A percentile compares a stretch with the other conserved stretches of the same genome.
Evolutionary conservation across 1,139 yeast species (phyloP).

Genomic region (Pichia sp.): DNA sequence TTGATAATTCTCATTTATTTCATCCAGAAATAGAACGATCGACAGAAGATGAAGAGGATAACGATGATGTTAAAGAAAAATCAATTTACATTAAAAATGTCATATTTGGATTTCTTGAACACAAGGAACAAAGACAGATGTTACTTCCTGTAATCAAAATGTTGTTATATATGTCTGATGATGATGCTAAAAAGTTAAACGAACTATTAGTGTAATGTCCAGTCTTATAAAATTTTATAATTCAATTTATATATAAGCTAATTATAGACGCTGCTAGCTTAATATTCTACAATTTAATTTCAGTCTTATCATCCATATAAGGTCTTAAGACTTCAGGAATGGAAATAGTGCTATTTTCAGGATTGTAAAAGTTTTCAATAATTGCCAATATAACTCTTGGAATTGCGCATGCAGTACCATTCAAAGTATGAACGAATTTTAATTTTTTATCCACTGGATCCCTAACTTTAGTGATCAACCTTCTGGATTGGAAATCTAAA

Average conservation of each 20-base stretch:
- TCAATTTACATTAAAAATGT: slow-evolving; percentile 84
- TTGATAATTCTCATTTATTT: not conserved
- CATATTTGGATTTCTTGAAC: slow-evolving; percentile 80
- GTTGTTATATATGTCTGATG: slow-evolving; percentile 57
- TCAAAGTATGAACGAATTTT: slow-evolving; percentile 71
- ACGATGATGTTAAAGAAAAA: slow-evolving; percentile 36
- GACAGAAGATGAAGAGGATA: slow-evolving; percentile 2
- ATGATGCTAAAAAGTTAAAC: slow-evolving; percentile 67
- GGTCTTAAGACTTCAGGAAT: slow-evolving; percentile 67
- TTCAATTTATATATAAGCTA: not conserved
- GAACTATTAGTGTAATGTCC: slow-evolving; percentile 44
- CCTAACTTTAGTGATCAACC: slow-evolving; percentile 62
- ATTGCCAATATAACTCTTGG: slow-evolving; percentile 89
- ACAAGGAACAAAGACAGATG: slow-evolving; percentile 81
- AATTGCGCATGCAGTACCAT: slow-evolving; percentile 95
- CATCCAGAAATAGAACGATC: slow-evolving; percentile 1
- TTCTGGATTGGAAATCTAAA: slow-evolving; percentile 82
- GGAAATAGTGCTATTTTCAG: slow-evolving; percentile 42
- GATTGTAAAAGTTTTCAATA: slow-evolving; percentile 76
- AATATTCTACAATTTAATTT: slow-evolving; percentile 4
- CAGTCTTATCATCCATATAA: slow-evolving; percentile 51
- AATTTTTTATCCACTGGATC: slow-evolving; percentile 26
- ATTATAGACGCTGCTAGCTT: not conserved
- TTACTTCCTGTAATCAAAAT: slow-evolving; percentile 81
- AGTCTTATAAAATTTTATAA: not conserved